phyloP scores from a whole-genome alignment of 805 yeast genomes.

The Monosporozyma siamensis region DNA sequence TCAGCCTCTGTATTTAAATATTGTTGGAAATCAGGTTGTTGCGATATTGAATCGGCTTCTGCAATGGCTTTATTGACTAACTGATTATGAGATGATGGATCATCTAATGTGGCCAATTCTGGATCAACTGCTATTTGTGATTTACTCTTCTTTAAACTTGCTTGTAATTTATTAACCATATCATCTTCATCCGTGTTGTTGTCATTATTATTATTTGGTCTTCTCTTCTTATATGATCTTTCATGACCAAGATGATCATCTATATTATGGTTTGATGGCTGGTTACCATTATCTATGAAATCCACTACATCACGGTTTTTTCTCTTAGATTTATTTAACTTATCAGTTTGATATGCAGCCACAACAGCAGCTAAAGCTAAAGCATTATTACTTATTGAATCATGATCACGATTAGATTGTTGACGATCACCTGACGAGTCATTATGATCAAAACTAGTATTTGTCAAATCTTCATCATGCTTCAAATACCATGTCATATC shows the following conservation, averaged over 20 bases:
- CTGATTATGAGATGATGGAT: slow-evolving; percentile 42
- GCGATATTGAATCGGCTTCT: slow-evolving; percentile 57
- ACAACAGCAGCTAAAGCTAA: slow-evolving; percentile 29
- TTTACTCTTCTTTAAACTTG: slow-evolving; percentile 6
- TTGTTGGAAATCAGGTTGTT: slow-evolving; percentile 33
- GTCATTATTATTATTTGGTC: slow-evolving; percentile 12
- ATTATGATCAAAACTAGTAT: background rate
- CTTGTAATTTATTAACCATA: slow-evolving; percentile 2
- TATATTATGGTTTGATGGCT: background rate
- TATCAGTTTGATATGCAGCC: slow-evolving; percentile 24
- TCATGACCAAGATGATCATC: background rate
- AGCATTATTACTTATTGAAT: slow-evolving; percentile 6
- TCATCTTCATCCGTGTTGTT: slow-evolving; percentile 7
- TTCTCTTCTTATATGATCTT: slow-evolving; percentile 9
- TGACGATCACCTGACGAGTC: background rate
- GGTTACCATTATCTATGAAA: no score
- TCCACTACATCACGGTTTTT: slow-evolving; percentile 8
- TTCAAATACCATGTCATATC: slow-evolving; percentile 23
- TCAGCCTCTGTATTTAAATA: slow-evolving; percentile 27
- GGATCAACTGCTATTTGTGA: slow-evolving; percentile 43
- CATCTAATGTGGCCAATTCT: slow-evolving; percentile 44
- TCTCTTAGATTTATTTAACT: slow-evolving; percentile 11
- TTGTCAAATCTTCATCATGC: slow-evolving; percentile 13
- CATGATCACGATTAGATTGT: slow-evolving; percentile 2
- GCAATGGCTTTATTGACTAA: slow-evolving; percentile 62